Evolutionary conservation across 108 stramenopile species (phyloP), one percentile per base, ranked within the genome.

Genomic region (Aurantiochytrium sp.): DNA sequence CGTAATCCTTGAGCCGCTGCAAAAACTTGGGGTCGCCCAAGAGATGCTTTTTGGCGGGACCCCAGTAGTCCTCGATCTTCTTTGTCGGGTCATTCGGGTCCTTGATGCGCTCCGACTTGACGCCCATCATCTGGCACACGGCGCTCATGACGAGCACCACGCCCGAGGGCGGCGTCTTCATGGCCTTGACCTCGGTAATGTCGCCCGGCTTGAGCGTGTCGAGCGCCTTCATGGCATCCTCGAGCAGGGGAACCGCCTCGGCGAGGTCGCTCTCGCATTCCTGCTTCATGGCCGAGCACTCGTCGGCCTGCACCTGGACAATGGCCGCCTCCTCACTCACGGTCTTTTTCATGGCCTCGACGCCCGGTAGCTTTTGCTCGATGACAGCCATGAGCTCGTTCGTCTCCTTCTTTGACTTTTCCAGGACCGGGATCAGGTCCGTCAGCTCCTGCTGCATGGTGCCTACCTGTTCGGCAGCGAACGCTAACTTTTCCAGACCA

Each of bases 41-140:
- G 19, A 90, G 15, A 24, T 88, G 55, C 85, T 93, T 93, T 65
- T 93, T 92, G 15, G 92, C 90, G 19, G 93, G 92, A 31, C 89
- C 94, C 94, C 94, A 94, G 55, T 92, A 93, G 53, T 92, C 92
- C 30, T 93, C 93, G 52, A 93, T 39, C 24, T 86, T 91, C 68
- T 91, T 89, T 85, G 89, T 90, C 19, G 92, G 86, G 50, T 93
- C 93, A 5, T 92, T 90, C 0, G 94, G 94, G 55, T 94, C 94
- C 19, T 92, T 91, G 54, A 94, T 92, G n/a, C 89, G 68, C 24
- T 52, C 87, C 1, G 92, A 85, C 93, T 94, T 93, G 22, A 91
- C 91, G 34, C 86, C 92, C 55, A 94, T 85, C 93, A 94, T 93
- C 52, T 93, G 68, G 69, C 93, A 93, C 31, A 94, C 91, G 37